A percentile compares a stretch with the other conserved stretches of the same genome.
phyloP scores from a whole-genome alignment of 2,329 filamentous ascomycete genomes.

The Ophiostoma sp. region DNA sequence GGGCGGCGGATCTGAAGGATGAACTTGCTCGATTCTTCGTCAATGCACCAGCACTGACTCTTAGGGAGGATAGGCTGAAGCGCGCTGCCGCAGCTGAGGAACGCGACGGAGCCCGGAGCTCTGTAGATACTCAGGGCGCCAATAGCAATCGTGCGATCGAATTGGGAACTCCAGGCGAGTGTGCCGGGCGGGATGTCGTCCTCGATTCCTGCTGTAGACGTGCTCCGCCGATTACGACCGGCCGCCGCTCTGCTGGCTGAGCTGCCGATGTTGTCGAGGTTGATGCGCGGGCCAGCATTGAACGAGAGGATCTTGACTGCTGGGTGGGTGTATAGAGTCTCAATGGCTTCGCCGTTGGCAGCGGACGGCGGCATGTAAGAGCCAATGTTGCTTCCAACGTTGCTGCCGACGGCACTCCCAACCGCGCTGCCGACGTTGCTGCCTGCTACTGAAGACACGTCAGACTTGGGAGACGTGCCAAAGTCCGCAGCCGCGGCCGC shows the following conservation, averaged over 20 bases:
- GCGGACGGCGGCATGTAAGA: conserved; percentile 10
- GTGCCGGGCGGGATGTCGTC: conserved; percentile 52
- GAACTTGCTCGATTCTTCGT: conserved; percentile 72
- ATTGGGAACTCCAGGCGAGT: conserved; percentile 66
- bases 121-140: conserved; percentile 78
- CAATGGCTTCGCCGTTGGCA: conserved; percentile 40
- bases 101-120: conserved; percentile 78
- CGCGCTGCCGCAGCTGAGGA: conserved; percentile 77
- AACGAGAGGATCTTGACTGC: conserved; percentile 63
- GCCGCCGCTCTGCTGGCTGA: conserved; percentile 25
- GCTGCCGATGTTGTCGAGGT: conserved; percentile 33
- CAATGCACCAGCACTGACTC: conserved; percentile 91
- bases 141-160: conserved; percentile 74
- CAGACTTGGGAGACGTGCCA: conserved; percentile 21
- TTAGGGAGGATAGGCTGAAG: conserved; percentile 82
- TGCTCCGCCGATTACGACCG: conserved; percentile 22
- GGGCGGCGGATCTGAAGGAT: conserved; percentile 79
- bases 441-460: conserved; percentile 17
- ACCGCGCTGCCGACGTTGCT: conserved; percentile 12
- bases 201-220: conserved; percentile 22
- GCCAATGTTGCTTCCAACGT: conserved; percentile 11
- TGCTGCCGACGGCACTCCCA: conserved; percentile 1
- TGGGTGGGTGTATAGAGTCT: conserved; percentile 69
- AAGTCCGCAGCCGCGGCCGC: conserved; percentile 21
- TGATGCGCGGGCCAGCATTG: conserved; percentile 36